Percentiles rank a stretch among this genome's conserved stretches.
These are phyloP conservation scores for Obba rivulosa DNA, from an alignment of 768 basidiomycete genomes.

Conservation along the genomic window DNA sequence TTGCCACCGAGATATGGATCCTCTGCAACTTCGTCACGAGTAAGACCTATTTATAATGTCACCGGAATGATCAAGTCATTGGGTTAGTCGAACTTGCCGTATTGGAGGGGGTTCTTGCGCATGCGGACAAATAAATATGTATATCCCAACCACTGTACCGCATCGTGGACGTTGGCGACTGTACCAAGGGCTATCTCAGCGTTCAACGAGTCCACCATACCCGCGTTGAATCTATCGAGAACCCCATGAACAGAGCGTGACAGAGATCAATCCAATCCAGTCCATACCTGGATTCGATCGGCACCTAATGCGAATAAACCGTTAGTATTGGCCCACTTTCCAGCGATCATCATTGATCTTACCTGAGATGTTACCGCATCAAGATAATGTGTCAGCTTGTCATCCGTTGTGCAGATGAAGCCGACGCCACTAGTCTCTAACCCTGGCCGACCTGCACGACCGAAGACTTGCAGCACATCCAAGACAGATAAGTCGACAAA, in stretches of 20 bases:
- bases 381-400: conserved; percentile 89
- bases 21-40: conserved; percentile 57
- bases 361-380: conserved; percentile 86
- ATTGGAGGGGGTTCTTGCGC: conserved; percentile 83
- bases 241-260: too few species aligned
- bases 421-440: conserved; percentile 92
- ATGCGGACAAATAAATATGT: conserved; percentile 96
- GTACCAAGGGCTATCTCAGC: conserved; percentile 95
- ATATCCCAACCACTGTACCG: conserved; percentile 92
- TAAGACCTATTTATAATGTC: conserved; percentile 51
- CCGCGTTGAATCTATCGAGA: conserved; percentile 51
- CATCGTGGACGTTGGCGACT: conserved; percentile 81
- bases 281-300: conserved; percentile 91
- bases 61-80: neutral
- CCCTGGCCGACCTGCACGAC: conserved; percentile 87
- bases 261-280: neutral
- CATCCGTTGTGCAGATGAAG: conserved; percentile 92
- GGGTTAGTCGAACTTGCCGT: conserved; percentile 43
- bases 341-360: conserved; percentile 12
- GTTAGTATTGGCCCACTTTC: neutral
- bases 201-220: conserved; percentile 88
- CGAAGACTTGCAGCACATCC: conserved; percentile 97
- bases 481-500: conserved; percentile 92
- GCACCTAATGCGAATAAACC: conserved; percentile 48
- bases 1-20: conserved; percentile 72